Percentiles rank a stretch among this genome's conserved stretches.
These are phyloP conservation scores for Macrocybe sp. DNA, from an alignment of 1,284 basidiomycete species.

Conservation along the genomic window DNA sequence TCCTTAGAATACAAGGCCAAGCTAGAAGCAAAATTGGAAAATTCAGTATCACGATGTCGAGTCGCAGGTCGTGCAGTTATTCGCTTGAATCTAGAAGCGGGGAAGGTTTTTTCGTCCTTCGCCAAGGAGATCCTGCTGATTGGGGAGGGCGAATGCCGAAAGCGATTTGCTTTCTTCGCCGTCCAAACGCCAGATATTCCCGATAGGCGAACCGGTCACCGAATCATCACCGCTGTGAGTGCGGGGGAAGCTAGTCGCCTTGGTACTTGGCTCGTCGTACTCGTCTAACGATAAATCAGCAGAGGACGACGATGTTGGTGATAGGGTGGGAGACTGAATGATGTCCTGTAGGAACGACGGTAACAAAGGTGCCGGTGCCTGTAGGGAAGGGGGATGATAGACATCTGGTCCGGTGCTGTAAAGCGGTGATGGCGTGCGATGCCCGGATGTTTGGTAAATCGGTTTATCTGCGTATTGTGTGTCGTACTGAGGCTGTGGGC, in stretches of 20 bases:
- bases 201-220: conserved; percentile 26
- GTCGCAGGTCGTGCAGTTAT: too few relatives aligned
- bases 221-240: conserved; percentile 19
- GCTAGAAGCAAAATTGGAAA: too few relatives aligned
- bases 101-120: conserved; percentile 19
- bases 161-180: conserved; percentile 54
- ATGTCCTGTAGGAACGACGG: conserved; percentile 73
- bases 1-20: too few relatives aligned
- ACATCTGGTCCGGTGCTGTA: conserved; percentile 29
- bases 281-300: conserved; percentile 62
- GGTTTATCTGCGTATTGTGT: conserved; percentile 38
- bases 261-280: conserved; percentile 30
- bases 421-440: conserved; percentile 31
- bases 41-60: conserved; percentile 8
- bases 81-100: too few relatives aligned
- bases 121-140: conserved; percentile 21
- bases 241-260: conserved; percentile 18
- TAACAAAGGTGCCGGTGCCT: conserved; percentile 49
- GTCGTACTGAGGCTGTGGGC: conserved; percentile 45
- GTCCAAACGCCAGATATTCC: conserved; percentile 62
- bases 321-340: conserved; percentile 57
- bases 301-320: conserved; percentile 57
- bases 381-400: conserved; percentile 18
- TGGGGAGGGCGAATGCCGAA: conserved; percentile 36
- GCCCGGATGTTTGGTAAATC: conserved; percentile 64